Evolutionary conservation across 768 basidiomycete species (phyloP).

Genomic region (Clathrus columnatus): DNA sequence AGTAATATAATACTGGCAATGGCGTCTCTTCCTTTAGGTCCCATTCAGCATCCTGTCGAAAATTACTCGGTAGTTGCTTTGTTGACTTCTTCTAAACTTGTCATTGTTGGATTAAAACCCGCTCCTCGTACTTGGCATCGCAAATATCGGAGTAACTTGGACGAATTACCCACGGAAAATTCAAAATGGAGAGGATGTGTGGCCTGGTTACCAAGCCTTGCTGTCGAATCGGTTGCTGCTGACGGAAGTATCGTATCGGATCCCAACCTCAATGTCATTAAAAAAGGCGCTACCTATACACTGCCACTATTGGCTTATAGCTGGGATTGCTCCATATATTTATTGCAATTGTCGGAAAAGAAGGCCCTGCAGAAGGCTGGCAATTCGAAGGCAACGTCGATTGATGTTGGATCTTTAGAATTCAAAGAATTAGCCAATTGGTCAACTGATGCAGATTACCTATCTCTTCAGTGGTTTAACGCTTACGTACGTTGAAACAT

Average conservation of each 20-base stretch:
- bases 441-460: conserved; percentile 50
- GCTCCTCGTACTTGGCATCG: conserved; percentile 90
- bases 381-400: conserved; percentile 43
- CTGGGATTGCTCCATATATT: conserved; percentile 64
- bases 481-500: conserved; percentile 58
- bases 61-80: conserved; percentile 72
- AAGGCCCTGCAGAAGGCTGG: conserved; percentile 40
- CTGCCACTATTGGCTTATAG: conserved; percentile 72
- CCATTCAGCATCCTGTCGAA: conserved; percentile 67
- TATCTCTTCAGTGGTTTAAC: conserved; percentile 85
- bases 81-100: conserved; percentile 82
- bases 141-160: conserved; percentile 45
- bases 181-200: conserved; percentile 54
- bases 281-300: conserved; percentile 19
- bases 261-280: not conserved
- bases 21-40: conserved; percentile 74
- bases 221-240: not conserved
- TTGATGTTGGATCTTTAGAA: conserved; percentile 57
- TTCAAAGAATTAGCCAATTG: conserved; percentile 55
- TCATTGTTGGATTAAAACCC: conserved; percentile 89
- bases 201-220: conserved; percentile 75
- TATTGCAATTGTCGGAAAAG: conserved; percentile 60
- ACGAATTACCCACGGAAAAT: conserved; percentile 33
- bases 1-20: conserved; percentile 63
- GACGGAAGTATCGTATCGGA: not conserved